These are phyloP conservation scores for Trichoderma gamsii DNA, from an alignment of 495 filamentous ascomycete genomes.

Conservation along the genomic window DNA sequence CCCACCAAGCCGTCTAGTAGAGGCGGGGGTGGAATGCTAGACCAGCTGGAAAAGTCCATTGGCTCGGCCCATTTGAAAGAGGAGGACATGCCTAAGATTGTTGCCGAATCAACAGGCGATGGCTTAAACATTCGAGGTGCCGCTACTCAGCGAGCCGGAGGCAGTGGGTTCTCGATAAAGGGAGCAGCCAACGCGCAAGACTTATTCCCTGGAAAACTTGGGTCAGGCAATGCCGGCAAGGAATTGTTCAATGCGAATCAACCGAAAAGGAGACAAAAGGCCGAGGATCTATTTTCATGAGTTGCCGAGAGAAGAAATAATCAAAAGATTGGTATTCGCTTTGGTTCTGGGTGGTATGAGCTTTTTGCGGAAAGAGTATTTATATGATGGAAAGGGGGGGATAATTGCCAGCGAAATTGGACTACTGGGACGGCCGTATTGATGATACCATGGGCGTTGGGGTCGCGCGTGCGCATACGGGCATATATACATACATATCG, in stretches of 20 bases:
- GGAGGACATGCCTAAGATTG: constrained; percentile 12
- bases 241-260: constrained; percentile 56
- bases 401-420: constrained; percentile 3
- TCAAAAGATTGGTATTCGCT: neutral
- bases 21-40: constrained; percentile 33
- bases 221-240: constrained; percentile 54
- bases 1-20: constrained; percentile 47
- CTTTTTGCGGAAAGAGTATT: neutral
- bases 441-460: constrained; percentile 14
- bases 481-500: neutral
- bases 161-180: constrained; percentile 56
- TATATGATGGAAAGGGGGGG: neutral
- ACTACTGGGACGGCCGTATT: constrained; percentile 4
- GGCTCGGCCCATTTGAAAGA: constrained; percentile 5
- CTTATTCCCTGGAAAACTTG: constrained; percentile 63
- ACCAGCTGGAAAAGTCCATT: constrained; percentile 19
- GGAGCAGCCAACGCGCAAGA: constrained; percentile 58
- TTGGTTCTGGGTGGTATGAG: neutral
- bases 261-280: constrained; percentile 44
- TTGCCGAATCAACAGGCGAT: constrained; percentile 12
- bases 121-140: constrained; percentile 59
- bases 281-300: constrained; percentile 45
- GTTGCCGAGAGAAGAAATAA: neutral
- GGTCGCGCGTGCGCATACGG: neutral
- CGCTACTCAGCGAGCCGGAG: constrained; percentile 37